Conservation (phyloP, 805 yeast genomes). For the Yamadazyma paraphyllophila region DNA sequence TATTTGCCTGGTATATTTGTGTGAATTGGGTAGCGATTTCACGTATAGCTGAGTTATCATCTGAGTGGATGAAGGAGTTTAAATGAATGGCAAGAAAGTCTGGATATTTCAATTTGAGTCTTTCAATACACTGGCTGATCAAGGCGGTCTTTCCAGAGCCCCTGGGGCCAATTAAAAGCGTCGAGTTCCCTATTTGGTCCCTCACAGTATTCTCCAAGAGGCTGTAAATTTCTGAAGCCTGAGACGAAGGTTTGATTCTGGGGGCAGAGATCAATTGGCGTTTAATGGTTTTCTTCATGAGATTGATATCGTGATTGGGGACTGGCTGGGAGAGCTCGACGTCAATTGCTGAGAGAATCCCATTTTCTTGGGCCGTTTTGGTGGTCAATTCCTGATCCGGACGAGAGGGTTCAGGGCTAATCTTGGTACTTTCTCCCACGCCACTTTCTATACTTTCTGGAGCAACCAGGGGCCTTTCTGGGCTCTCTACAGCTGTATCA, state of each 20-base stretch:
- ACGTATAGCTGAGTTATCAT: conserved; percentile 76
- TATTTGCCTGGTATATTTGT: conserved; percentile 14
- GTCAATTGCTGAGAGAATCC: too few species aligned
- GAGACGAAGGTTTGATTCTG: conserved; percentile 17
- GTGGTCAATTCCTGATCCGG: too few species aligned
- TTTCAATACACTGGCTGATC: conserved; percentile 53
- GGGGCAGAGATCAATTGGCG: conserved; percentile 23
- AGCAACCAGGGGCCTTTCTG: too few species aligned
- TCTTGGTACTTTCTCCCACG: too few species aligned
- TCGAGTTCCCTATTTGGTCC: conserved; percentile 77
- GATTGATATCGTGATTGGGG: conserved; percentile 12
- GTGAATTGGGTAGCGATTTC: conserved; percentile 87
- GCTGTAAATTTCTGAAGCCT: conserved; percentile 50
- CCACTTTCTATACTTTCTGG: too few species aligned
- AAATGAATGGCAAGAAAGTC: conserved; percentile 63
- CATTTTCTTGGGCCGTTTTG: too few species aligned
- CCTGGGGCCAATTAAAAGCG: conserved; percentile 75
- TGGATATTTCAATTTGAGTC: conserved; percentile 37
- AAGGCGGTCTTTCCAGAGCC: conserved; percentile 72
- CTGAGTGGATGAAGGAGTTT: conserved; percentile 69
- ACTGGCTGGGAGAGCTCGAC: too few species aligned
- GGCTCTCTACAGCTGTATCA: too few species aligned
- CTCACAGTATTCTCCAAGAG: conserved; percentile 63
- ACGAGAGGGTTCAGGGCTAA: too few species aligned
- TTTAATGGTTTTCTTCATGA: conserved; percentile 17